phyloP scores from a whole-genome alignment of 805 yeast species.

The Saturnispora sanitii region DNA sequence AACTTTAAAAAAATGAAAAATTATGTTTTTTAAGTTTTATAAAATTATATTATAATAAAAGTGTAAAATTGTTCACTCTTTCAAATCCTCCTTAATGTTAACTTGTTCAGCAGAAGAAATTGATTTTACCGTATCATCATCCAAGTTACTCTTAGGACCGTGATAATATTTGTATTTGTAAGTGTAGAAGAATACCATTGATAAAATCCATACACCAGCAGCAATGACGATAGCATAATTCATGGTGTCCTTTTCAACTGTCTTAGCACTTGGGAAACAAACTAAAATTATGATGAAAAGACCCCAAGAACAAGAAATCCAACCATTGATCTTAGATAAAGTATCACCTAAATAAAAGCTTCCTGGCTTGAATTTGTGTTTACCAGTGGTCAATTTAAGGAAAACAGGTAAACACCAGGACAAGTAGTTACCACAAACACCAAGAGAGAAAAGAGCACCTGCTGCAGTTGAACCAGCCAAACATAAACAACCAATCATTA shows the following conservation, averaged over 20 bases:
- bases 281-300: slow-evolving; percentile 41
- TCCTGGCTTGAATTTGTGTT: slow-evolving; percentile 46
- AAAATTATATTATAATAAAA: not conserved
- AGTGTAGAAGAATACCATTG: slow-evolving; percentile 16
- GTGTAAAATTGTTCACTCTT: not conserved
- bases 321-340: slow-evolving; percentile 34
- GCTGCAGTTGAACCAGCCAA: slow-evolving; percentile 50
- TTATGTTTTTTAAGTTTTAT: no score
- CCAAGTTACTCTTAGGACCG: slow-evolving; percentile 22
- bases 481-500: slow-evolving; percentile 44
- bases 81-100: not conserved
- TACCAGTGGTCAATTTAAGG: slow-evolving; percentile 38
- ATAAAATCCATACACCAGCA: slow-evolving; percentile 24
- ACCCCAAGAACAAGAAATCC: slow-evolving; percentile 39
- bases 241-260: slow-evolving; percentile 30
- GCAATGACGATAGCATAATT: slow-evolving; percentile 29
- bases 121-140: slow-evolving; percentile 7
- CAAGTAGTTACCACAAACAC: slow-evolving; percentile 47
- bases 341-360: slow-evolving; percentile 50
- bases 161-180: slow-evolving; percentile 20
- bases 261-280: slow-evolving; percentile 44
- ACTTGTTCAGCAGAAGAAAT: slow-evolving; percentile 10
- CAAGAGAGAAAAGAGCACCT: slow-evolving; percentile 53
- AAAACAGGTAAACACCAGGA: slow-evolving; percentile 54
- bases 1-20: no score